Percentiles rank a stretch among this genome's conserved stretches.
These are phyloP conservation scores for Phaeosphaeriaceae sp. DNA, from an alignment of 2,329 filamentous ascomycete species.

Conservation along the genomic window DNA sequence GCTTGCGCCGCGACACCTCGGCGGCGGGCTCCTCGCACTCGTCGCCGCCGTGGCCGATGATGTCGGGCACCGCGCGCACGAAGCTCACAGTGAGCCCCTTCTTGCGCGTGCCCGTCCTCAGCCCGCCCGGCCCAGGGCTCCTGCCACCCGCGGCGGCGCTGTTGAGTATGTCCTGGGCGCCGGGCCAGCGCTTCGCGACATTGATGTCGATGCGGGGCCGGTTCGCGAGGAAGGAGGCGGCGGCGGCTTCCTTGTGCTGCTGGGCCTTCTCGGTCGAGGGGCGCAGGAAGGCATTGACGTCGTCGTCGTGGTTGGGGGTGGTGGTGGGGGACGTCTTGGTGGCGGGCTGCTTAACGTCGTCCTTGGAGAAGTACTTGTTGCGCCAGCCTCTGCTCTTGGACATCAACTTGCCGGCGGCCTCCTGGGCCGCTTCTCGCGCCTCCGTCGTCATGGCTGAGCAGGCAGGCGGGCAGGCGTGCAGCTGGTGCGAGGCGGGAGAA, in stretches of 20 bases:
- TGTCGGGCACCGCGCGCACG: conserved; percentile 71
- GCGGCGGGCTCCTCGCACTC: conserved; percentile 74
- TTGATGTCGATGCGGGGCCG: conserved; percentile 58
- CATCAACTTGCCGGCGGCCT: conserved; percentile 45
- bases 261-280: conserved; percentile 56
- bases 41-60: conserved; percentile 92
- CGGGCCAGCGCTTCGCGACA: conserved; percentile 60
- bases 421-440: conserved; percentile 31
- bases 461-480: too few species aligned
- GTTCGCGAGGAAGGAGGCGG: conserved; percentile 36
- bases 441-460: conserved; percentile 39
- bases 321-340: conserved; percentile 16
- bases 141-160: conserved; percentile 39
- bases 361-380: conserved; percentile 57
- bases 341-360: conserved; percentile 44
- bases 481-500: not conserved
- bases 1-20: conserved; percentile 71
- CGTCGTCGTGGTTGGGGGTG: conserved; percentile 43
- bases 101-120: conserved; percentile 51
- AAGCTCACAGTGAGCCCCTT: conserved; percentile 80
- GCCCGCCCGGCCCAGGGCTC: conserved; percentile 46
- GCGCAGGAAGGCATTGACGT: conserved; percentile 66
- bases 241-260: conserved; percentile 34
- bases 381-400: conserved; percentile 55
- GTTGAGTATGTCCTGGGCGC: conserved; percentile 52